Evolutionary conservation across 2,329 filamentous ascomycete genomes (phyloP).

Genomic region (Gnomoniopsis sp.): DNA sequence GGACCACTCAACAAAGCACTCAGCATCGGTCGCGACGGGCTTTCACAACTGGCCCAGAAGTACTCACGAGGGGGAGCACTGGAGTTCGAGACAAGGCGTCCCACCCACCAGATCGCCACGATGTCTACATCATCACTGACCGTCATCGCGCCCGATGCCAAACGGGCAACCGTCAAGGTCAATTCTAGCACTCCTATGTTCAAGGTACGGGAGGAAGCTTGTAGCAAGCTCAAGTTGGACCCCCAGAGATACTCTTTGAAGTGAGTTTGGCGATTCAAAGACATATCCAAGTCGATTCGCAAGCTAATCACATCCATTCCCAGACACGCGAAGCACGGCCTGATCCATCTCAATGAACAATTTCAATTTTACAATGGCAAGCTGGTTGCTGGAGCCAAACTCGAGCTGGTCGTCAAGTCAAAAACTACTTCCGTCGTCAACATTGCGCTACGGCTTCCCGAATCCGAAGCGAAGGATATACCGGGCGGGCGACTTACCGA

Average conservation of each 20-base stretch:
- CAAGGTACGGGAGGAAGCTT: slow-evolving; percentile 85
- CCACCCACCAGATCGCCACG: slow-evolving; percentile 19
- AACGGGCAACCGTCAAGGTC: slow-evolving; percentile 78
- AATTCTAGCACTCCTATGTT: slow-evolving; percentile 75
- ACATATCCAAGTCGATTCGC: background rate
- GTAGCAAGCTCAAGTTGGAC: slow-evolving; percentile 71
- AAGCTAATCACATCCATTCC: background rate
- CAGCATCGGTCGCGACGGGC: background rate
- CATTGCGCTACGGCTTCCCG: slow-evolving; percentile 82
- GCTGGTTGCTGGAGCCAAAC: slow-evolving; percentile 79
- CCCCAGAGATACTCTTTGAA: slow-evolving; percentile 77
- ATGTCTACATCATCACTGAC: slow-evolving; percentile 80
- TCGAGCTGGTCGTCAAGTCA: slow-evolving; percentile 85
- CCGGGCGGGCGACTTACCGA: slow-evolving; percentile 69
- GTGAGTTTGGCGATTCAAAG: slow-evolving; percentile 40
- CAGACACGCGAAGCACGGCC: slow-evolving; percentile 73
- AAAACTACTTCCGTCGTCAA: slow-evolving; percentile 82
- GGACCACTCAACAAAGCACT: background rate
- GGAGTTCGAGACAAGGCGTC: background rate
- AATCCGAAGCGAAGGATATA: slow-evolving; percentile 61
- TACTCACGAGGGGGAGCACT: background rate
- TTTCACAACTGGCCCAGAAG: background rate
- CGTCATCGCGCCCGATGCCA: slow-evolving; percentile 77
- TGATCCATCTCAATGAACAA: slow-evolving; percentile 78
- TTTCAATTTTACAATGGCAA: slow-evolving; percentile 58